phyloP scores from a whole-genome alignment of 371 early-diverging fungal genomes.

The Mortierella sp. region DNA sequence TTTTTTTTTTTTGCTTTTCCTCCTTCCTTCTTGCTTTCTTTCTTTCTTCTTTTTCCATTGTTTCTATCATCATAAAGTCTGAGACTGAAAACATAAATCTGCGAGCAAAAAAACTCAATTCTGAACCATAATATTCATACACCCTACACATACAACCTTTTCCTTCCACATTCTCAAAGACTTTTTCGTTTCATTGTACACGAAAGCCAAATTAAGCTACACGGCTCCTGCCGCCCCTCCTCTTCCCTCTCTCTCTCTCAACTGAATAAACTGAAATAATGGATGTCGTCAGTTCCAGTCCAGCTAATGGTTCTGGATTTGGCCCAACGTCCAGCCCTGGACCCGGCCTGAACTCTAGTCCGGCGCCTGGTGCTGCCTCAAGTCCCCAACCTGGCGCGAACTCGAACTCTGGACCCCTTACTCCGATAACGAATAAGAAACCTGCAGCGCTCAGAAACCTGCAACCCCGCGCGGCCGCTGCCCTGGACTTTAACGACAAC shows the following conservation, averaged over 20 bases:
- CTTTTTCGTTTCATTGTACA: background rate
- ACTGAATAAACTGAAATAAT: slow-evolving; percentile 2
- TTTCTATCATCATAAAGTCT: background rate
- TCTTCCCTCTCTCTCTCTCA: too few relatives aligned
- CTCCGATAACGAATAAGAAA: slow-evolving; percentile 1
- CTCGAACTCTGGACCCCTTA: background rate
- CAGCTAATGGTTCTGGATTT: background rate
- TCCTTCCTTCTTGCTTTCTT: background rate
- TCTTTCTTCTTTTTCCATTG: background rate
- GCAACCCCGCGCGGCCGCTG: slow-evolving; percentile 45
- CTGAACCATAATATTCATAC: too few relatives aligned
- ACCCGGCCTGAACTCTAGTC: background rate
- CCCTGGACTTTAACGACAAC: slow-evolving; percentile 31
- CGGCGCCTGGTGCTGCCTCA: background rate
- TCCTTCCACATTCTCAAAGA: background rate
- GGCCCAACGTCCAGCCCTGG: background rate
- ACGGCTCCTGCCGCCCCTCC: background rate
- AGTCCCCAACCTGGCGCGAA: background rate
- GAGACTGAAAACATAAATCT: too few relatives aligned
- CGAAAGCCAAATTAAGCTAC: background rate
- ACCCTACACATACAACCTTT: background rate
- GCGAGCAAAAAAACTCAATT: too few relatives aligned
- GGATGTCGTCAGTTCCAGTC: background rate
- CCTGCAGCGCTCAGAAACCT: slow-evolving; percentile 16
- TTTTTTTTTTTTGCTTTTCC: background rate